Evolutionary conservation across 2,329 filamentous ascomycete species (phyloP).

Genomic region (Mycosphaerella sp.): DNA sequence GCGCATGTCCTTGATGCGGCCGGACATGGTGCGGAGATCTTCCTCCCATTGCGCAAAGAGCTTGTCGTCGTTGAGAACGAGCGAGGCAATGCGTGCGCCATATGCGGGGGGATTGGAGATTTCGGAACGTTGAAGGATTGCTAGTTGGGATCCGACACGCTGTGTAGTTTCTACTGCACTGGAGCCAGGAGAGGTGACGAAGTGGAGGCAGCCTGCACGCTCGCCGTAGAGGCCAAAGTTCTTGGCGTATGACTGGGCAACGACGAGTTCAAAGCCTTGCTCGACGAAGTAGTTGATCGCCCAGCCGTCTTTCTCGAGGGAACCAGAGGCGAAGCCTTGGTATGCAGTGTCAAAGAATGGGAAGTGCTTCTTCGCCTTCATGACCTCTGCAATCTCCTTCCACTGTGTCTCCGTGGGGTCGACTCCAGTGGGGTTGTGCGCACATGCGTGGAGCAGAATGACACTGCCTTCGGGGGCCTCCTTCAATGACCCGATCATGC

Average conservation of each 20-base stretch:
- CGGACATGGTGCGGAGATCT: constrained; percentile 88
- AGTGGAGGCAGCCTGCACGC: constrained; percentile 93
- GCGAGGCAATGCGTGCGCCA: constrained; percentile 79
- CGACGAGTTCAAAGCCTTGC: constrained; percentile 67
- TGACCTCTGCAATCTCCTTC: constrained; percentile 75
- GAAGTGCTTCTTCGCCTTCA: constrained; percentile 76
- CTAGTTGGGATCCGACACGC: constrained; percentile 77
- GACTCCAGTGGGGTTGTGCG: constrained; percentile 96
- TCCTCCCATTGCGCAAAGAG: constrained; percentile 90
- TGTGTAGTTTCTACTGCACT: constrained; percentile 55
- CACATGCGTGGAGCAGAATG: constrained; percentile 88
- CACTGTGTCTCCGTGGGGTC: constrained; percentile 92
- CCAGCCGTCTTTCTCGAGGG: constrained; percentile 76
- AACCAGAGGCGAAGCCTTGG: constrained; percentile 93
- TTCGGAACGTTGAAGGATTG: constrained; percentile 91
- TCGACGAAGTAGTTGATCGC: constrained; percentile 93
- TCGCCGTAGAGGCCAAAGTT: constrained; percentile 83
- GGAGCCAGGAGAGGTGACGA: constrained; percentile 66
- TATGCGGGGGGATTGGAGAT: constrained; percentile 97
- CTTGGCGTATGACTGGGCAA: constrained; percentile 51
- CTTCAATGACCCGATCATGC: constrained; percentile 68
- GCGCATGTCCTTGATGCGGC: constrained; percentile 90
- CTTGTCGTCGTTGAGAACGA: constrained; percentile 71
- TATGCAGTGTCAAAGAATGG: constrained; percentile 99
- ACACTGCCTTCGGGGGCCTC: constrained; percentile 72